phyloP scores from a whole-genome alignment of 2,329 filamentous ascomycete genomes.

The Gaeumannomyces sp. region DNA sequence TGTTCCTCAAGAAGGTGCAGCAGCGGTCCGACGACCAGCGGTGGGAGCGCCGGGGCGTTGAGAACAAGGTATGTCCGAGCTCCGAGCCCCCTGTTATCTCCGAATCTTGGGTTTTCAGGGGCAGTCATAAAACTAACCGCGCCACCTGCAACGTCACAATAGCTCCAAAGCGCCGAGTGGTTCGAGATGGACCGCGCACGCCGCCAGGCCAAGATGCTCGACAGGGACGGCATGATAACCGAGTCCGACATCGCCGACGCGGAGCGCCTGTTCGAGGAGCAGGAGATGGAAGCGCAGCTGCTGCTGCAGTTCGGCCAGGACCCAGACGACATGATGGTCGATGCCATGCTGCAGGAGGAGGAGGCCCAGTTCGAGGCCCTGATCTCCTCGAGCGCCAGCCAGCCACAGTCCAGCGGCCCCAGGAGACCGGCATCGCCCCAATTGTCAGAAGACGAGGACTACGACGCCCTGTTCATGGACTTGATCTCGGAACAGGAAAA shows the following conservation, averaged over 20 bases:
- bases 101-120: background rate
- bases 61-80: conserved; percentile 42
- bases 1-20: conserved; percentile 64
- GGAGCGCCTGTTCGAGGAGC: conserved; percentile 27
- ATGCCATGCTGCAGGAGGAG: conserved; percentile 44
- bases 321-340: conserved; percentile 46
- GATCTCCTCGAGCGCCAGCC: conserved; percentile 37
- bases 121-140: background rate
- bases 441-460: conserved; percentile 52
- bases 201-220: conserved; percentile 31
- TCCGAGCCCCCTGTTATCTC: background rate
- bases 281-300: conserved; percentile 14
- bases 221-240: conserved; percentile 34
- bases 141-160: background rate
- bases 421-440: conserved; percentile 27
- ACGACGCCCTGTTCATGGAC: conserved; percentile 61
- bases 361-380: conserved; percentile 53
- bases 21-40: conserved; percentile 52
- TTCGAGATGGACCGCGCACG: conserved; percentile 30
- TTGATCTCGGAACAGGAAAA: conserved; percentile 42
- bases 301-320: conserved; percentile 18
- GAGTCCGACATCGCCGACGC: conserved; percentile 48
- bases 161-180: conserved; percentile 39
- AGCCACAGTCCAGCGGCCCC: conserved; percentile 15
- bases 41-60: conserved; percentile 56